Percentiles rank a stretch among this genome's conserved stretches.
These are phyloP conservation scores for Mitragyna speciosa DNA, from an alignment of 257 asterid genomes.

Conservation along the genomic window DNA sequence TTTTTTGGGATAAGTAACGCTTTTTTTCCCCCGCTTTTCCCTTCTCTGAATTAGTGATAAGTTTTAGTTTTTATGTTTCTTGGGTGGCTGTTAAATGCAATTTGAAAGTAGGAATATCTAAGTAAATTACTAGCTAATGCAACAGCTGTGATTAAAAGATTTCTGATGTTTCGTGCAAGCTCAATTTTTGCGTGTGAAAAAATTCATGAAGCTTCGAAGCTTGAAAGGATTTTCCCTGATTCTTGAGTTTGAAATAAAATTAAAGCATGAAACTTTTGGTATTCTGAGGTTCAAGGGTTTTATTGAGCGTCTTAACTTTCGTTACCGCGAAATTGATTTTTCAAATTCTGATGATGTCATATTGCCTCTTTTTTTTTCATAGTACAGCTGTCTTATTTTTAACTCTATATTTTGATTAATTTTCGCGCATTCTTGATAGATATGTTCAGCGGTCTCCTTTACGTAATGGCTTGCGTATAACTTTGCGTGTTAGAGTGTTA, in stretches of 20 bases:
- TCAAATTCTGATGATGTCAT: neutral
- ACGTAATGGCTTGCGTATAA: neutral
- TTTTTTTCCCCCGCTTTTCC: no score
- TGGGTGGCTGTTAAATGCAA: neutral
- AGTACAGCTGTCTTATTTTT: neutral
- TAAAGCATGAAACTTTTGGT: neutral
- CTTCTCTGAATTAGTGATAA: neutral
- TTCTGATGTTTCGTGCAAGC: neutral
- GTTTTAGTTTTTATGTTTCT: neutral
- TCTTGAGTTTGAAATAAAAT: constrained; percentile 4
- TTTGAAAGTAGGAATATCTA: neutral
- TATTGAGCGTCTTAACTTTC: no score
- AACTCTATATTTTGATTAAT: neutral
- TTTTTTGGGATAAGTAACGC: neutral
- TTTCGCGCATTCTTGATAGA: neutral
- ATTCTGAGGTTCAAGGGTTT: neutral
- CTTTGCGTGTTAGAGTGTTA: neutral
- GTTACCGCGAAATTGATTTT: neutral
- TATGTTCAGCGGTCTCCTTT: neutral
- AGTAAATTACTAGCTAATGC: neutral
- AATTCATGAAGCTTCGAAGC: neutral
- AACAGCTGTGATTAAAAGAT: no score
- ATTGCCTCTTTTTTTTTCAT: neutral
- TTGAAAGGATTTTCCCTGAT: neutral
- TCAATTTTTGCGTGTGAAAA: neutral